phyloP scores from a whole-genome alignment of 805 yeast species.

The Hanseniaspora hatyaiensis region DNA sequence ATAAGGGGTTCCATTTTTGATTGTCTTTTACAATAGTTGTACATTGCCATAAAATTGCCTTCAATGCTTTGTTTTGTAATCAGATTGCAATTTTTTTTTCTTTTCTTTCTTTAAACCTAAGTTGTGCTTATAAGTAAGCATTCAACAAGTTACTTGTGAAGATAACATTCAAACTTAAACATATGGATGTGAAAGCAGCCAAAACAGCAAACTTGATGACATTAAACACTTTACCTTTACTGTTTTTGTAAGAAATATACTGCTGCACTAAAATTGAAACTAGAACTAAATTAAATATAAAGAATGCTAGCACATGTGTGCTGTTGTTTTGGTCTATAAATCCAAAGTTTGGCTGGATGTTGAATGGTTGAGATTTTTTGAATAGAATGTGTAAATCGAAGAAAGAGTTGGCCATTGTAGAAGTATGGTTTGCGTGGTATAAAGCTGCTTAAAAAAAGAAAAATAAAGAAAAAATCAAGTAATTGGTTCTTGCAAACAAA shows the following conservation, averaged over 20 bases:
- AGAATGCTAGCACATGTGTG: slow-evolving; percentile 7
- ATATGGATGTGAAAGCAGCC: neutral
- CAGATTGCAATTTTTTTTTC: no score
- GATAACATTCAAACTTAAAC: slow-evolving; percentile 6
- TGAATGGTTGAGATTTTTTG: neutral
- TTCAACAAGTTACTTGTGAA: slow-evolving; percentile 13
- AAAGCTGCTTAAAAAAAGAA: no score
- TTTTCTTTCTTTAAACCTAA: no score
- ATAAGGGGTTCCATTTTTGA: no score
- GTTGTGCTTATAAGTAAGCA: slow-evolving; percentile 7
- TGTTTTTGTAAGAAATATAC: neutral
- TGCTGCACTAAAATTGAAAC: slow-evolving; percentile 5
- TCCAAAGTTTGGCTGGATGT: slow-evolving; percentile 12
- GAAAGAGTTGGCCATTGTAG: neutral
- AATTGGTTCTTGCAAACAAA: no score
- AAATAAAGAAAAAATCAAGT: no score
- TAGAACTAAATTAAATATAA: slow-evolving; percentile 1
- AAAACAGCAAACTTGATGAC: neutral
- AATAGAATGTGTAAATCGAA: slow-evolving; percentile 8
- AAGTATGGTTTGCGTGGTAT: neutral
- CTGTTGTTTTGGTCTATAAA: slow-evolving; percentile 5
- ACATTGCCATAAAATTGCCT: no score
- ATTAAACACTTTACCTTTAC: neutral
- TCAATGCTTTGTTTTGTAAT: no score
- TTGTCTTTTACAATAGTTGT: no score